A percentile compares a stretch with the other conserved stretches of the same genome.
Evolutionary conservation across 2,329 filamentous ascomycete genomes (phyloP).

Genomic region (Aureobasidium sp.): DNA sequence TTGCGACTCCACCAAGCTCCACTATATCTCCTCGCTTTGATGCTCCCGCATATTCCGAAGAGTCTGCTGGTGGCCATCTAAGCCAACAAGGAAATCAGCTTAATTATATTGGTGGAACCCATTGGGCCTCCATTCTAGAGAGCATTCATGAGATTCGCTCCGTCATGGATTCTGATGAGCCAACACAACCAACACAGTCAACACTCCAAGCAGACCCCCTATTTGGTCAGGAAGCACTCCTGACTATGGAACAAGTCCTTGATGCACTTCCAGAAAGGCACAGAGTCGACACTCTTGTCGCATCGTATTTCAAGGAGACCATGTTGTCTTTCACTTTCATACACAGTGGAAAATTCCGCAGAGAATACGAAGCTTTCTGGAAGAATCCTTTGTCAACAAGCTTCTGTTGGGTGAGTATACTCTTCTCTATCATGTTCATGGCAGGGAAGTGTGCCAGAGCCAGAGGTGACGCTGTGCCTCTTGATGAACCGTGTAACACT

Average conservation of each 20-base stretch:
- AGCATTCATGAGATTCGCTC: conserved; percentile 10
- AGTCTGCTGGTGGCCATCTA: conserved; percentile 6
- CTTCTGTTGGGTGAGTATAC: conserved; percentile 12
- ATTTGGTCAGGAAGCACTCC: not conserved
- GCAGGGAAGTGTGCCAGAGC: not conserved
- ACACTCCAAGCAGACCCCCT: not conserved
- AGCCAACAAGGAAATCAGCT: not conserved
- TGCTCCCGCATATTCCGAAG: not conserved
- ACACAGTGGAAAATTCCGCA: conserved; percentile 10
- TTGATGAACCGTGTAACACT: not conserved
- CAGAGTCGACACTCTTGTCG: not conserved
- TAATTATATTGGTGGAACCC: conserved; percentile 9
- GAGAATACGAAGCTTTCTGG: conserved; percentile 15
- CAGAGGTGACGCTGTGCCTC: not conserved
- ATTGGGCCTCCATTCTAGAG: conserved; percentile 14
- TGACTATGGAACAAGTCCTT: conserved; percentile 1
- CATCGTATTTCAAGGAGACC: not conserved
- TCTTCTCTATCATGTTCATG: conserved; percentile 13
- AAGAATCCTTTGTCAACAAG: not conserved
- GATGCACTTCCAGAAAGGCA: not conserved
- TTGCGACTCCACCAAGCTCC: not conserved
- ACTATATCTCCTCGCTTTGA: not conserved
- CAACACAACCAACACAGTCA: not conserved
- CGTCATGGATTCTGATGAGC: not conserved
- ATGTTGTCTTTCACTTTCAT: conserved; percentile 2